Conservation (phyloP, 768 basidiomycete genomes). For the Boletus vermiculosoides region DNA sequence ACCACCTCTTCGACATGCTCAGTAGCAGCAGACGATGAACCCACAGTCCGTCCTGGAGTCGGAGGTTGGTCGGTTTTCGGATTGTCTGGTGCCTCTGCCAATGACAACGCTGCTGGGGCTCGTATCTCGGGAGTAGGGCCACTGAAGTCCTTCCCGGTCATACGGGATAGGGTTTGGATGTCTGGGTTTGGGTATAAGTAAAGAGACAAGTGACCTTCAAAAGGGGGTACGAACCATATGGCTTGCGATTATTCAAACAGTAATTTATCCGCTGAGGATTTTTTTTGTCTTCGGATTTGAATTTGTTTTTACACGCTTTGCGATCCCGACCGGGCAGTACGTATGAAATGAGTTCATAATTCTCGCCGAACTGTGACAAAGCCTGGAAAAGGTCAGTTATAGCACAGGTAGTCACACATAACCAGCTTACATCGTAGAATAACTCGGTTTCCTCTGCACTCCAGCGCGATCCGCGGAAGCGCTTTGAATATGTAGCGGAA, state of each 20-base stretch:
- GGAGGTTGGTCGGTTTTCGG: not conserved
- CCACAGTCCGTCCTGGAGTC: conserved; percentile 20
- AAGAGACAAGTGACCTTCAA: not conserved
- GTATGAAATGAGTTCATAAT: conserved; percentile 88
- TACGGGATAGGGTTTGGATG: conserved; percentile 66
- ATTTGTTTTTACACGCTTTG: conserved; percentile 90
- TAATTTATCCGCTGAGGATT: conserved; percentile 73
- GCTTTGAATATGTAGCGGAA: conserved; percentile 76
- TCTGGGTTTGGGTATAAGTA: conserved; percentile 41
- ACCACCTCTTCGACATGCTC: conserved; percentile 29
- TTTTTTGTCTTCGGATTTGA: conserved; percentile 84
- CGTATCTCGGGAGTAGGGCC: conserved; percentile 74
- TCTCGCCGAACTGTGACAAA: conserved; percentile 86
- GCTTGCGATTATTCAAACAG: conserved; percentile 70
- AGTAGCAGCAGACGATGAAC: conserved; percentile 36
- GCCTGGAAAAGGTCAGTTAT: conserved; percentile 49
- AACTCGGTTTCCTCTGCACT: conserved; percentile 85
- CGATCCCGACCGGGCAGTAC: conserved; percentile 82
- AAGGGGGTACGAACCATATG: conserved; percentile 57
- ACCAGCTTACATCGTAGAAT: conserved; percentile 71
- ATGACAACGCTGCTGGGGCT: conserved; percentile 36
- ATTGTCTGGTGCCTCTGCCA: conserved; percentile 28
- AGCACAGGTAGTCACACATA: not conserved
- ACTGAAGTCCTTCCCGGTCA: conserved; percentile 86
- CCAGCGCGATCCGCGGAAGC: conserved; percentile 83